Percentiles rank a stretch among this genome's conserved stretches.
Evolutionary conservation across 805 yeast genomes (phyloP).

Genomic region (Candida andamanensis): DNA sequence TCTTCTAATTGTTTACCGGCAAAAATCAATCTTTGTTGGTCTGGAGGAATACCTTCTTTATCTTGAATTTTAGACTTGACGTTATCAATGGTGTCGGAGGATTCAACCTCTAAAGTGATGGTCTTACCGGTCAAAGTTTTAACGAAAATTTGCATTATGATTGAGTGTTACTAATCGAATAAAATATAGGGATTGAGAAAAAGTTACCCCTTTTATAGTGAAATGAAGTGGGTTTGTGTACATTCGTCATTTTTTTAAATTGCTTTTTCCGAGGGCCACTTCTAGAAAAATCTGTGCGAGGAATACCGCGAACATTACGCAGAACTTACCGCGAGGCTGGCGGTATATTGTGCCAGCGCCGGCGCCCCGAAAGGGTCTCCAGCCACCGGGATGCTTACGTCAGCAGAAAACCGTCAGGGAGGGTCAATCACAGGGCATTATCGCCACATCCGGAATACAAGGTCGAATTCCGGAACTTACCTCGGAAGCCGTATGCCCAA

Average conservation of each 20-base stretch:
- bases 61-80: too few species aligned
- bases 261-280: constrained; percentile 5
- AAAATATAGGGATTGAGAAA: constrained; percentile 6
- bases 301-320: constrained; percentile 3
- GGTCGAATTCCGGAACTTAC: too few species aligned
- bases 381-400: too few species aligned
- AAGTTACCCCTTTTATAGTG: constrained; percentile 16
- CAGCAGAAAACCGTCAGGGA: too few species aligned
- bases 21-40: constrained; percentile 91
- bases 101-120: constrained; percentile 90
- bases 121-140: constrained; percentile 66
- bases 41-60: too few species aligned
- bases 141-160: constrained; percentile 53
- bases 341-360: background rate
- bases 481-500: too few species aligned
- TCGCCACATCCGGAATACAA: too few species aligned
- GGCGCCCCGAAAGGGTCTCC: too few species aligned
- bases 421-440: too few species aligned
- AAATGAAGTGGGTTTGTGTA: too few species aligned
- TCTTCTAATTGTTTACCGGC: constrained; percentile 98
- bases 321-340: constrained; percentile 2
- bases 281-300: constrained; percentile 1
- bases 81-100: too few species aligned
- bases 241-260: constrained; percentile 7
- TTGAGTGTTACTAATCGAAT: constrained; percentile 6